Base-by-base conservation (phyloP, 371 early-diverging fungal genomes). In the Mortierella sp. region DNA sequence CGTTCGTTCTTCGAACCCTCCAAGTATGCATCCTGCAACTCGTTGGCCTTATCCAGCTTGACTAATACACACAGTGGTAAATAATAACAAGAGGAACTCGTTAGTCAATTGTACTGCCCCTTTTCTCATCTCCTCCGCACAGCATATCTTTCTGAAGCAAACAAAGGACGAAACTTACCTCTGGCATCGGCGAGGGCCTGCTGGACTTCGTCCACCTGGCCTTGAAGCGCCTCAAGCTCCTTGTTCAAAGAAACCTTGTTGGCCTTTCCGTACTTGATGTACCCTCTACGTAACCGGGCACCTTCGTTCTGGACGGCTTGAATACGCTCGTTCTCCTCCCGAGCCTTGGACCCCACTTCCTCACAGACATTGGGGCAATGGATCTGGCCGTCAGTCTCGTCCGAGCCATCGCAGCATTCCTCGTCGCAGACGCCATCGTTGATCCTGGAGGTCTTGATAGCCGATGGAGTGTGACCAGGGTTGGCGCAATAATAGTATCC, bases 401-500 rank as follows among this genome's bases (percentile, higher is more conserved):
- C 98, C 0, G 93, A 90, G 8, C 99, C 99, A 82, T 98, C 98
- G 79, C 99, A 98, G 86, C 99, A 98, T 50, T 95, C 95, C 16
- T 92, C 90, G 72, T 98, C 94, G 77, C 99, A 98, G 14, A 97
- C 89, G 39, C 98, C 98, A 85, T 98, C 98, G 79, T 98, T 97
- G 52, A 98, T 97, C 22, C 93, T 90, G n/a, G 89, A 92, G 0
- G 95, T 91, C 41, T 89, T 87, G 67, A 98, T 93, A 34, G 80
- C 79, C 0, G 90, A 87, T 0, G 96, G 91, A 2, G 89, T 79
- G 80, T 97, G 95, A 0, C 96, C 95, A 9, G 72, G 76, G 79
- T 98, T 98, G n/a, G 74, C 82, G 71, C 99, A 98, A 84, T 95
- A 93, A 76, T 97, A 98, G 2, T 55, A 43, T 9, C 91, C 86